These are phyloP conservation scores for Cercospora sp. DNA, from an alignment of 2,329 filamentous ascomycete genomes.

Conservation along the genomic window DNA sequence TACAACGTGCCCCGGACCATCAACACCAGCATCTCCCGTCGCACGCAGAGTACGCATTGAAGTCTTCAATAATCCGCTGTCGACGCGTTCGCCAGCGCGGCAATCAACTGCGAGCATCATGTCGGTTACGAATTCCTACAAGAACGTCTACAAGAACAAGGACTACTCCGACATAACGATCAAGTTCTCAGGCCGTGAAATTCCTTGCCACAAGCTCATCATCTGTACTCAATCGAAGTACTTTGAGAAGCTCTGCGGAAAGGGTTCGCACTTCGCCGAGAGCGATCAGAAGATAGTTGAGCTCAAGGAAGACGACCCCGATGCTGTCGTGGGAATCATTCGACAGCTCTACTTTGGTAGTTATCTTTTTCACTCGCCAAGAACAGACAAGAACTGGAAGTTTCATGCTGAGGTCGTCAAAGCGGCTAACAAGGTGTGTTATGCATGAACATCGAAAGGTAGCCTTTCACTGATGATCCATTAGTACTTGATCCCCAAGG, in stretches of 20 bases:
- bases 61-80: too few relatives aligned
- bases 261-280: neutral
- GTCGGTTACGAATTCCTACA: too few relatives aligned
- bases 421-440: neutral
- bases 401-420: neutral
- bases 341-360: neutral
- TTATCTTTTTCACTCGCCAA: neutral
- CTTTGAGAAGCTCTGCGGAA: neutral
- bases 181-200: neutral
- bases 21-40: too few relatives aligned
- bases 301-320: neutral
- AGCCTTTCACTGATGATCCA: too few relatives aligned
- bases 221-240: neutral
- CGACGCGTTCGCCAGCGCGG: too few relatives aligned
- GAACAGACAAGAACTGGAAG: neutral
- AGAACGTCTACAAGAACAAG: neutral
- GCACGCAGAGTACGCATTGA: too few relatives aligned
- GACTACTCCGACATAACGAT: neutral
- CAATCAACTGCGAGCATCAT: too few relatives aligned
- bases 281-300: neutral
- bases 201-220: neutral
- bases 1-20: too few relatives aligned
- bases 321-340: neutral
- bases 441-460: too few relatives aligned
- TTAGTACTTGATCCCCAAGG: neutral